Evolutionary conservation across 2,329 filamentous ascomycete species (phyloP), one percentile per base, ranked within the genome.

Genomic region (Pyrenochaeta sp.): DNA sequence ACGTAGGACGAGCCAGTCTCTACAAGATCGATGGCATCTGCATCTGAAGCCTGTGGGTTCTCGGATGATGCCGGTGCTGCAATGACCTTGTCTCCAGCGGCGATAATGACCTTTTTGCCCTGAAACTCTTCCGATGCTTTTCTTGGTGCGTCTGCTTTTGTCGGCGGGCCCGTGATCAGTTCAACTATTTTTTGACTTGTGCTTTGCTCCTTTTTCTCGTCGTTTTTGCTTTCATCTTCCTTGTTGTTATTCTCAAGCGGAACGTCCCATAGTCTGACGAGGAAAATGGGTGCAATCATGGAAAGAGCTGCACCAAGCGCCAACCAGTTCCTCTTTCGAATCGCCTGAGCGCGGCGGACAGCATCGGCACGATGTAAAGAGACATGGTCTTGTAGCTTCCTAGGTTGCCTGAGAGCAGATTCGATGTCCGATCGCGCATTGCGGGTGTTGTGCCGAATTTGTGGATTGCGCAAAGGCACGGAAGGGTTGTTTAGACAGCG

Each of bases 1-100:
- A 96, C 83, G n/a, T 85, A 86, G 55, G 79, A 85, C 56, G 92
- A 91, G 10, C 90, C 90, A 0, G 91, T 96, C 11, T 87, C 81
- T 0, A 96, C 86, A 29, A 94, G 77, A 65, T 94, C 88, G 31
- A 81, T 78, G 28, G 87, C 86, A 10, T 88, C 79, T 13, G 65
- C 66, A 17, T 71, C 57, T 0, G 64, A 52, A 15, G 64, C 58
- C 13, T 56, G 61, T 0, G 66, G 65, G 44, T 70, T 61, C 11
- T 66, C 58, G 10, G 60, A 49, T 13, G 51, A 44, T 20, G 53
- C 40, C 39, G 75, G 65, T 0, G 75, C 73, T 8, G 77, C 76
- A 55, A 74, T 78, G 63, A 73, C 74, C n/a, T 82, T 80, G 50
- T 87, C 84, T 46, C 85, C 85, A 1, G 87, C 69, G 10, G 88